phyloP scores from a whole-genome alignment of 2,329 filamentous ascomycete genomes.

The Ophiostoma perfectum region DNA sequence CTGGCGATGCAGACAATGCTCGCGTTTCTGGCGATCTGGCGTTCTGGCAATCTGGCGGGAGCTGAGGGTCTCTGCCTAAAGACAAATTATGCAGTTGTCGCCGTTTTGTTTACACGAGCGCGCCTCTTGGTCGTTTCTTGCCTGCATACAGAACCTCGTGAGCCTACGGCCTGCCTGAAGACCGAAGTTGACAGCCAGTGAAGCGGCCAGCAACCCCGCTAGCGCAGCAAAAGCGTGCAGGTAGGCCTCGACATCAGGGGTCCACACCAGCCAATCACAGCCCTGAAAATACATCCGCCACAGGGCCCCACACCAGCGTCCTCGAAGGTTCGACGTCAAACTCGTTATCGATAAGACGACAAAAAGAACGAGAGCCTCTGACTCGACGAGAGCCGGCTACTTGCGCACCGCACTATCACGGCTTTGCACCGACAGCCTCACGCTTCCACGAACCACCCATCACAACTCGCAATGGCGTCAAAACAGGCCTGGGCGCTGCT shows the following conservation, averaged over 20 bases:
- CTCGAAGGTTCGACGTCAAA: conserved; percentile 11
- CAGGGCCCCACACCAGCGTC: conserved; percentile 5
- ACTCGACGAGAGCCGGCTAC: not conserved
- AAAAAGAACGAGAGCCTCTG: not conserved
- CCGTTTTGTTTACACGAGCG: too few relatives aligned
- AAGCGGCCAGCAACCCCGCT: conserved; percentile 2
- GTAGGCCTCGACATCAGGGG: not conserved
- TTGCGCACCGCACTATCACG: too few relatives aligned
- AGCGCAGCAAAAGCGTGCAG: conserved; percentile 4
- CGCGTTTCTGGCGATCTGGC: not conserved
- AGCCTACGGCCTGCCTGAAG: not conserved
- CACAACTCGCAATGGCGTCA: conserved; percentile 4
- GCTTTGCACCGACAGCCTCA: too few relatives aligned
- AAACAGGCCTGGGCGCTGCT: conserved; percentile 12
- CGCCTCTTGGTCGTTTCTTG: not conserved
- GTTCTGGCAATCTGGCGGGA: not conserved
- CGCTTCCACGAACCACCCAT: not conserved
- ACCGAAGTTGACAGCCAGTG: too few relatives aligned
- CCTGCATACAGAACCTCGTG: conserved; percentile 7
- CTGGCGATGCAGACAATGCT: not conserved
- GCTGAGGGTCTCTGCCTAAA: not conserved
- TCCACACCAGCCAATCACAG: not conserved
- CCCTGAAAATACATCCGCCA: not conserved
- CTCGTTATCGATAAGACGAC: conserved; percentile 13
- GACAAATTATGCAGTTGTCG: too few relatives aligned